phyloP scores from a whole-genome alignment of 2,329 filamentous ascomycete genomes.

The Chaetomium strumarium region DNA sequence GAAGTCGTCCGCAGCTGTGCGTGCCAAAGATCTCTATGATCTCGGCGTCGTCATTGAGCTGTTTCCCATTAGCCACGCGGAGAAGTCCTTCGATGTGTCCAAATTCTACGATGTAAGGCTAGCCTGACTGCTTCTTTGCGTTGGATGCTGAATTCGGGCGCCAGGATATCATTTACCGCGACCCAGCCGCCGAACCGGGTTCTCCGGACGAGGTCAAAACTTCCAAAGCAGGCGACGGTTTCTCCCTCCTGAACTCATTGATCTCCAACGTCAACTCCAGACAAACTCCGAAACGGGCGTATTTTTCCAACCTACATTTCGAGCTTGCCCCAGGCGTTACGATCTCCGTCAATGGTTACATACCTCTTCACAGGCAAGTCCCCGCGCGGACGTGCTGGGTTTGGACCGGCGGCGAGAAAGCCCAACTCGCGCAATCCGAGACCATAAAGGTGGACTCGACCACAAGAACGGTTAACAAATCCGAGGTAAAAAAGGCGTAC shows the following conservation, averaged over 20 bases:
- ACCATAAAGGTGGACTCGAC: conserved; percentile 74
- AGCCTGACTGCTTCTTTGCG: background rate
- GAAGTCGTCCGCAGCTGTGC: conserved; percentile 71
- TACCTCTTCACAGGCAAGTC: conserved; percentile 76
- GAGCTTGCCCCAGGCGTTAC: conserved; percentile 78
- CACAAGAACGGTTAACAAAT: conserved; percentile 70
- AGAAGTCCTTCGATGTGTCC: conserved; percentile 67
- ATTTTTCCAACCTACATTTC: conserved; percentile 82
- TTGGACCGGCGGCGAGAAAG: conserved; percentile 78
- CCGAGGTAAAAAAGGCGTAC: conserved; percentile 84
- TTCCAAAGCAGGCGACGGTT: conserved; percentile 65
- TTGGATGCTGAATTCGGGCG: background rate
- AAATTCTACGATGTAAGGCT: conserved; percentile 81
- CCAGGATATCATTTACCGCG: conserved; percentile 85
- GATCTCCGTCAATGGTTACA: conserved; percentile 91
- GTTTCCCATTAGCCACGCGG: conserved; percentile 74
- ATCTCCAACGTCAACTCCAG: conserved; percentile 87
- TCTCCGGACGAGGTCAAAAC: conserved; percentile 52
- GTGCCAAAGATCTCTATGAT: conserved; percentile 93
- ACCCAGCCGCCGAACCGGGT: conserved; percentile 65
- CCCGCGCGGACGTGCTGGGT: conserved; percentile 80
- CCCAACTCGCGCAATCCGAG: conserved; percentile 70
- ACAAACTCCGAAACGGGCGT: conserved; percentile 73
- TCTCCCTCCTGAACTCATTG: conserved; percentile 72
- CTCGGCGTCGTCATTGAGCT: conserved; percentile 86